Base-by-base conservation (phyloP, 768 basidiomycete genomes). In the Chiua virens region DNA sequence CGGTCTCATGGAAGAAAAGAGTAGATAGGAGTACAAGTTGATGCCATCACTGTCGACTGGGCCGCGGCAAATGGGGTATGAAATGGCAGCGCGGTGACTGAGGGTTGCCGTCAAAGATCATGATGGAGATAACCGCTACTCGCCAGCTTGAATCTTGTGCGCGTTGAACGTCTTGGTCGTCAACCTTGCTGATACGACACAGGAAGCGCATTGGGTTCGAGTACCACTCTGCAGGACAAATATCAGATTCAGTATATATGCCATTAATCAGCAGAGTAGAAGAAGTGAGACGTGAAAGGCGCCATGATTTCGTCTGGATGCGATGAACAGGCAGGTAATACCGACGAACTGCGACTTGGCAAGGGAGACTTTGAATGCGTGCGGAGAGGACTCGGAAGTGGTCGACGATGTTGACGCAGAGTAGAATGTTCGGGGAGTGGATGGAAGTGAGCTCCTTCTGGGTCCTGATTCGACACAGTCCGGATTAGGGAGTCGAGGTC, bases 401-500 rank as follows among this genome's bases (percentile, higher is more conserved):
- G 62, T 87, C 86, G 48, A 95, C 81, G 63, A 97, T 83, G 74
- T 97, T 95, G 57, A 85, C 76, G 61, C 84, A 96, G 81, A n/a
- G 75, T 94, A 96, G 49, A 97, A 82, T 1, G 94, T 70, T 98
- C 94, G 15, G 90, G 89, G 10, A 90, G 76, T 27, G 97, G 78
- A 49, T 82, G 82, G 77, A 94, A 95, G 57, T 86, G 86, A 44
- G 79, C 79, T n/a, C n/a, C n/a, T n/a, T n/a, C n/a, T n/a, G n/a
- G n/a, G n/a, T n/a, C n/a, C n/a, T n/a, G n/a, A n/a, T n/a, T n/a
- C n/a, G n/a, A n/a, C n/a, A n/a, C n/a, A n/a, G n/a, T n/a, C n/a
- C n/a, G n/a, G n/a, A n/a, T n/a, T n/a, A n/a, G n/a, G n/a, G n/a
- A 66, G 57, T 98, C 94, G 17, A 98, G 79, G 63, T 98, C 96